Base-by-base conservation (phyloP, 1,139 yeast species). In the Suhomyces panamericanus region DNA sequence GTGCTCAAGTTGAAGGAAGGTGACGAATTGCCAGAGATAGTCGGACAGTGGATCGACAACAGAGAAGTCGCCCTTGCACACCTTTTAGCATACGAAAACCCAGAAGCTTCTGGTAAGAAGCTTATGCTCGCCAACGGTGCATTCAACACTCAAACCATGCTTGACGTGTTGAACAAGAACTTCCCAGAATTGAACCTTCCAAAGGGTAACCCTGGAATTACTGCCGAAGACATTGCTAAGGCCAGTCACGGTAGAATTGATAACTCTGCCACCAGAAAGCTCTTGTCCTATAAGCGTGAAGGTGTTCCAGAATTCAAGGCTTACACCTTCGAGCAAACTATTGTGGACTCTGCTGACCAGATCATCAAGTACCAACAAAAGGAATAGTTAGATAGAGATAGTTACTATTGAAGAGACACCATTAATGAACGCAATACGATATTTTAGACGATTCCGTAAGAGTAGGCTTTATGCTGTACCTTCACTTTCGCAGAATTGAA, bases 291-390 rank as follows among this genome's bases (percentile, higher is more conserved):
- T 17, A 30, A 30, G 16, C 32, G 29, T 10, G 29, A 10, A 10
- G 29, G 29, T 11, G 9, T 26, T 12, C 29, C 29, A 10, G 29
- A 26, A 7, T 26, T 5, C n/a, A 26, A 26, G 12, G n/a, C 32
- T 13, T 11, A 11, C 13, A 13, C 11, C 10, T 15, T 30, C 10
- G 32, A 30, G 32, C 10, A 64, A 44, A 57, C 72, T 15, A 63
- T 78, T 32, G 51, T 56, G 37, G 82, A 77, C 46, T 59, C 76
- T 20, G 35, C 26, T 29, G 28, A 12, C 12, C 39, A 36, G 24
- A 28, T 28, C 10, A 26, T 34, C 14, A 34, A 34, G 29, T 24
- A 22, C 29, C 36, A 34, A 14, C 36, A 5, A 20, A 20, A 20
- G 24, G 24, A 20, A 7, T 20, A 20, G 24, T 5, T 6, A 17